phyloP scores from a whole-genome alignment of 805 yeast genomes.

The Ogataea paraovalis region DNA sequence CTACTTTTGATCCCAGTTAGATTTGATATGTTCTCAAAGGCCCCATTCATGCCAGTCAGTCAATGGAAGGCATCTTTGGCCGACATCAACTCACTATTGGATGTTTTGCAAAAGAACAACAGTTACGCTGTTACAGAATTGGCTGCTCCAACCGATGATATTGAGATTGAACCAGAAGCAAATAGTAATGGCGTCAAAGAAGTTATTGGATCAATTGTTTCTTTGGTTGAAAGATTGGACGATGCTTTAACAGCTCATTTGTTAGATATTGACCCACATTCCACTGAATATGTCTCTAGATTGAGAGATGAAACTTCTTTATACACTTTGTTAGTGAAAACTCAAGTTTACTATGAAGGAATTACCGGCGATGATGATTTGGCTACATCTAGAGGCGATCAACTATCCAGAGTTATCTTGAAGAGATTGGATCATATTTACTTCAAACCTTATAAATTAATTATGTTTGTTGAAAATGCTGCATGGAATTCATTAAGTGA shows the following conservation, averaged over 20 bases:
- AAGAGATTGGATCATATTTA: conserved; percentile 91
- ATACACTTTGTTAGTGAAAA: conserved; percentile 73
- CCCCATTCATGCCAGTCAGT: conserved; percentile 68
- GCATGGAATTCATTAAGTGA: conserved; percentile 64
- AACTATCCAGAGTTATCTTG: conserved; percentile 67
- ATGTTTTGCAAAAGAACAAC: conserved; percentile 60
- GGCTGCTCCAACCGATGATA: conserved; percentile 67
- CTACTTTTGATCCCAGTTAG: conserved; percentile 82
- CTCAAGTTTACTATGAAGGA: conserved; percentile 80
- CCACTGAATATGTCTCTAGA: conserved; percentile 88
- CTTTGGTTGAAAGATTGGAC: conserved; percentile 88
- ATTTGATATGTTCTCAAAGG: conserved; percentile 71
- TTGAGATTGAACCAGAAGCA: conserved; percentile 66
- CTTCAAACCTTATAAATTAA: conserved; percentile 80
- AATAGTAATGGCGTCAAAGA: conserved; percentile 64
- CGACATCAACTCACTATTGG: conserved; percentile 61
- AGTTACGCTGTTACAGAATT: conserved; percentile 71
- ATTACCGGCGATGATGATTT: conserved; percentile 43
- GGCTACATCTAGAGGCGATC: conserved; percentile 46
- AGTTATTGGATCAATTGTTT: conserved; percentile 78
- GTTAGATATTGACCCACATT: conserved; percentile 89
- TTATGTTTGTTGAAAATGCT: conserved; percentile 59
- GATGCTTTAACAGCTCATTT: conserved; percentile 89
- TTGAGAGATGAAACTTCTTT: conserved; percentile 80
- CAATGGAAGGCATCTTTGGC: conserved; percentile 72